Percentiles rank a stretch among this genome's conserved stretches.
Evolutionary conservation across 352 stramenopile genomes (phyloP).

Genomic region (Phytophthora syringae): DNA sequence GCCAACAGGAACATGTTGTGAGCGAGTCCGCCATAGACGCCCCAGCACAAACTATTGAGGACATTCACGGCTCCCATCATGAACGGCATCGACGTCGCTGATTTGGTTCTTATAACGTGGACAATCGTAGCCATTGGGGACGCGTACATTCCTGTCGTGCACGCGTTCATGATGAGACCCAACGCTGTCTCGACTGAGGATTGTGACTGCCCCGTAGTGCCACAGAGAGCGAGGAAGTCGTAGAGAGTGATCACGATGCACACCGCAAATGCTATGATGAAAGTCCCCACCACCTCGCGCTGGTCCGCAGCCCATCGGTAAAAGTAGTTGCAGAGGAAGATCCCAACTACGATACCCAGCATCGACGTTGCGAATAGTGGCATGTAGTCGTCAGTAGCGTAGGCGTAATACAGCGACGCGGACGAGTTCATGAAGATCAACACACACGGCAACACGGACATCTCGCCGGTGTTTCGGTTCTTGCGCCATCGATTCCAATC

Average conservation of each 20-base stretch:
- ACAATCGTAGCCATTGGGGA: slow-evolving; percentile 52
- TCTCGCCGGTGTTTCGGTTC: slow-evolving; percentile 37
- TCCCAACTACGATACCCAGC: slow-evolving; percentile 40
- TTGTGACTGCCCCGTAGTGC: slow-evolving; percentile 29
- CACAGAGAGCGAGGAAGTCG: slow-evolving; percentile 28
- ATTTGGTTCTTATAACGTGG: slow-evolving; percentile 46
- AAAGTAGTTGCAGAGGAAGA: slow-evolving; percentile 43
- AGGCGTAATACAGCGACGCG: slow-evolving; percentile 48
- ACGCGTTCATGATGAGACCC: slow-evolving; percentile 42
- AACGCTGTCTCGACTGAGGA: slow-evolving; percentile 27
- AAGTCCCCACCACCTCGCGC: slow-evolving; percentile 27
- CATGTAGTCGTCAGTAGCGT: slow-evolving; percentile 48
- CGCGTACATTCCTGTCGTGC: slow-evolving; percentile 49
- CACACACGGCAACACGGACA: slow-evolving; percentile 40
- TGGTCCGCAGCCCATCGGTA: slow-evolving; percentile 39
- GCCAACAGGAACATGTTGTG: slow-evolving; percentile 45
- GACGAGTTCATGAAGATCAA: slow-evolving; percentile 39
- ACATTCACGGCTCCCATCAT: slow-evolving; percentile 50
- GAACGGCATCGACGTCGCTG: slow-evolving; percentile 49
- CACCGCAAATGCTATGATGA: no score
- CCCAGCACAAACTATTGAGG: slow-evolving; percentile 55
- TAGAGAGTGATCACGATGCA: slow-evolving; percentile 39
- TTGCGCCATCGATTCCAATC: slow-evolving; percentile 46
- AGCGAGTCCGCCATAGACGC: slow-evolving; percentile 45
- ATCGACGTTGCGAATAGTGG: slow-evolving; percentile 51